Base-by-base conservation (phyloP, 352 stramenopile genomes). In the Globisporangium solare region DNA sequence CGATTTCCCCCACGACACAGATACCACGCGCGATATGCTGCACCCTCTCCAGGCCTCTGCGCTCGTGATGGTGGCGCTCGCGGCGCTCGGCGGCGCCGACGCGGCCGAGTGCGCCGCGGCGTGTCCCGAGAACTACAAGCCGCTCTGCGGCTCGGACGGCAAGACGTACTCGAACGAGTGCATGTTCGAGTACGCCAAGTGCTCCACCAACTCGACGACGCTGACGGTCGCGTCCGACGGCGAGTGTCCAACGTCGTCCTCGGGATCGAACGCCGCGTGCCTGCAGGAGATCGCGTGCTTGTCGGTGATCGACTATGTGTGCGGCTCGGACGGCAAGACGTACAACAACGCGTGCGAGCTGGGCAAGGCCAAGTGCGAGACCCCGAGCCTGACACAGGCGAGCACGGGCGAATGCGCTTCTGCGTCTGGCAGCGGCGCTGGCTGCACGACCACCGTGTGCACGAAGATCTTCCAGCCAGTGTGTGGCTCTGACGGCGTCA, bases 141-240 rank as follows among this genome's bases (percentile, higher is more conserved):
- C 39, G 39, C 39, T 73, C 47, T 73, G 66, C 45, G 66, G 57
- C 35, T 67, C 57, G 41, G 55, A 73, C 50, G 61, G 66, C 47
- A 70, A 73, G 46, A 65, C 55, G 41, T 73, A 70, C 55, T 56
- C 66, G 43, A 70, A 67, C 58, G 61, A 64, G 31, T 70, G 58
- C 54, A 43, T 43, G 39, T 18, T 43, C 5, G 39, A 43, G 17
- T 43, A 43, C 39, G 27, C 27, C 27, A 35, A 35, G 27, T 35
- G 27, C 27, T 35, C 27, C 27, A 35, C 27, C 27, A 35, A 35
- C 27, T 35, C n/a, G 32, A 37, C 22, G 32, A 45, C 49, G 20
- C 15, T 55, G 20, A 55, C 50, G 50, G 32, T 55, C 50, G 32
- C 39, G 18, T 40, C 50, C 32, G 32, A 45, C n/a, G 37, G 50